Percentiles rank a stretch among this genome's conserved stretches.
phyloP scores from a whole-genome alignment of 768 basidiomycete genomes.

The Podaxis mareebaensis region DNA sequence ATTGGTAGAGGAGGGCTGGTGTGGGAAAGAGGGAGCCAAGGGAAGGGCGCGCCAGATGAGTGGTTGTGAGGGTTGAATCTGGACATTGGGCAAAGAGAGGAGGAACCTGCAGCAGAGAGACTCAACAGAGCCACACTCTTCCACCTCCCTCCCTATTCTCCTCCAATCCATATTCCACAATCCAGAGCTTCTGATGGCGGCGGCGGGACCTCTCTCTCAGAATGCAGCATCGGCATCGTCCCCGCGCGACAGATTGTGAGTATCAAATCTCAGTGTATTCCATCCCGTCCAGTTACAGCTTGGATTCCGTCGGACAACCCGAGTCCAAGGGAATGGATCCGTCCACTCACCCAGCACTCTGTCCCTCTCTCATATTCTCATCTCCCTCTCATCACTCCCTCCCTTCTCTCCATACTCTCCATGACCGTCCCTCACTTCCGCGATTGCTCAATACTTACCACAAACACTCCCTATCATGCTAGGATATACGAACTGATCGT shows the following conservation, averaged over 20 bases:
- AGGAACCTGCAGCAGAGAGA: not conserved
- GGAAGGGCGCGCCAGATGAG: not conserved
- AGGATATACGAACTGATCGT: conserved; percentile 87
- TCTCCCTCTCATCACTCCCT: conserved; percentile 11
- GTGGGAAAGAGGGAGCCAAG: not conserved
- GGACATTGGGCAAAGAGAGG: not conserved
- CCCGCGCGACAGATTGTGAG: conserved; percentile 12
- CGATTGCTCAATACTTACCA: conserved; percentile 22
- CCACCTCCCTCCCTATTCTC: not conserved
- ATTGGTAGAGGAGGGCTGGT: not conserved
- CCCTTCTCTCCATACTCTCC: conserved; percentile 3
- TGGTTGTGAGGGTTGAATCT: not conserved
- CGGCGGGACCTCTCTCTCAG: not conserved
- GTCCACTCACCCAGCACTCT: not conserved
- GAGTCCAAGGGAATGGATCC: conserved; percentile 14
- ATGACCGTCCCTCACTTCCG: conserved; percentile 27
- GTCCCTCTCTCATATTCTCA: conserved; percentile 3
- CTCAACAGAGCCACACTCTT: not conserved
- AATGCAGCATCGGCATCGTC: not conserved
- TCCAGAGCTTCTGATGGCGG: not conserved
- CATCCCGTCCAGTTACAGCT: not conserved
- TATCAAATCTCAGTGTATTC: not conserved
- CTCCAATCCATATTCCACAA: not conserved
- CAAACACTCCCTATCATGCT: conserved; percentile 18
- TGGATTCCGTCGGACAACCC: conserved; percentile 7